Percentiles rank a stretch among this genome's conserved stretches.
These are phyloP conservation scores for Coemansia sp. DNA, from an alignment of 192 early-diverging fungal species.

Conservation along the genomic window DNA sequence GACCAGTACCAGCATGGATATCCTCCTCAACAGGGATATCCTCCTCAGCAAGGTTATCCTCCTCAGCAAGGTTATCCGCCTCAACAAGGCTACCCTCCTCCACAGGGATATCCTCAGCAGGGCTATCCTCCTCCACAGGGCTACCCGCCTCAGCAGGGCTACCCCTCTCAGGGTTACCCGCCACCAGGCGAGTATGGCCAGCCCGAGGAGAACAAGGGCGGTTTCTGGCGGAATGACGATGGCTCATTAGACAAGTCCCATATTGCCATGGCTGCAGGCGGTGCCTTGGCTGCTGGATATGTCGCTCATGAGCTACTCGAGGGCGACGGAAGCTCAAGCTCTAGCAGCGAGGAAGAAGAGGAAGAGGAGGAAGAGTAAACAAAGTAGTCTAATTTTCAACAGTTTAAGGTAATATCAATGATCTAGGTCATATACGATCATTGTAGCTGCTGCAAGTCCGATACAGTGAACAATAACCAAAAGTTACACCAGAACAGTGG, in stretches of 20 bases:
- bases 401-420: not conserved
- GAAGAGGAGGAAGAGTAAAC: slow-evolving; percentile 2
- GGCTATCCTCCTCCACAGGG: too few relatives aligned
- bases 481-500: too few relatives aligned
- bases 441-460: too few relatives aligned
- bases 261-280: slow-evolving; percentile 5
- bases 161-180: not conserved
- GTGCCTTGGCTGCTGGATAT: not conserved
- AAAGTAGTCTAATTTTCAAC: not conserved
- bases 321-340: slow-evolving; percentile 7
- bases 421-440: too few relatives aligned
- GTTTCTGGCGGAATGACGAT: slow-evolving; percentile 25
- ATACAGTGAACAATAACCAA: too few relatives aligned
- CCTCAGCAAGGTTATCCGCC: not conserved
- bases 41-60: not conserved
- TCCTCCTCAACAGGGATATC: slow-evolving; percentile 1
- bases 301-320: slow-evolving; percentile 11
- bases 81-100: slow-evolving; percentile 2
- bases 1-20: slow-evolving; percentile 10
- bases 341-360: slow-evolving; percentile 7
- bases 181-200: slow-evolving; percentile 1
- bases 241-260: slow-evolving; percentile 25
- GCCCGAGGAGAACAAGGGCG: not conserved
- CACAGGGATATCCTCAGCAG: not conserved
- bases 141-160: not conserved